These are phyloP conservation scores for Boletales sp. DNA, from an alignment of 768 basidiomycete genomes.

Conservation along the genomic window DNA sequence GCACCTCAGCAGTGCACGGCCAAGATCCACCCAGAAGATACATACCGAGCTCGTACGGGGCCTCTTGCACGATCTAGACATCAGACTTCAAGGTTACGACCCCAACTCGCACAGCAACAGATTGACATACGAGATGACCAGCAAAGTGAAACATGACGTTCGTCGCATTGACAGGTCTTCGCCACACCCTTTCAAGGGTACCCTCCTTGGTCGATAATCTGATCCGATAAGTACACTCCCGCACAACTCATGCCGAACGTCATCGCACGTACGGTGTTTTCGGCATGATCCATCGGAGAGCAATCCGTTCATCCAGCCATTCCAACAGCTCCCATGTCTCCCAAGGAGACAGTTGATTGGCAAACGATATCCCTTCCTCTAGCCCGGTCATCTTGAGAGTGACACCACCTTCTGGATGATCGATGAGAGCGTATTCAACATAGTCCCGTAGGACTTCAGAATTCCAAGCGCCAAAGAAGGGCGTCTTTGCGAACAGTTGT, in stretches of 20 bases:
- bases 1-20: too few species aligned
- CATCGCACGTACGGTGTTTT: slow-evolving; percentile 10
- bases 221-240: background rate
- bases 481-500: slow-evolving; percentile 41
- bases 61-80: too few species aligned
- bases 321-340: slow-evolving; percentile 30
- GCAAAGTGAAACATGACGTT: too few species aligned
- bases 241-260: background rate
- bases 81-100: too few species aligned
- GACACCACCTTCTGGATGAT: slow-evolving; percentile 36
- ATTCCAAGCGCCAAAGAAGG: slow-evolving; percentile 76
- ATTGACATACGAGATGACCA: too few species aligned
- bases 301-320: slow-evolving; percentile 23
- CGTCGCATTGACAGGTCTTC: too few species aligned
- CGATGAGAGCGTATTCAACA: slow-evolving; percentile 51
- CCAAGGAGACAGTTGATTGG: slow-evolving; percentile 31
- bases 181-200: too few species aligned
- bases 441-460: slow-evolving; percentile 57
- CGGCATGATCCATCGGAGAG: slow-evolving; percentile 30
- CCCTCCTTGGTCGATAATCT: slow-evolving; percentile 13
- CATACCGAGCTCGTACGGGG: too few species aligned
- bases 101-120: too few species aligned
- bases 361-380: slow-evolving; percentile 63
- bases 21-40: too few species aligned
- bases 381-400: slow-evolving; percentile 63